Evolutionary conservation across 176 grass and related monocot species (phyloP), one percentile per base, ranked within the genome.

Genomic region (Rhynchospora pubera): DNA sequence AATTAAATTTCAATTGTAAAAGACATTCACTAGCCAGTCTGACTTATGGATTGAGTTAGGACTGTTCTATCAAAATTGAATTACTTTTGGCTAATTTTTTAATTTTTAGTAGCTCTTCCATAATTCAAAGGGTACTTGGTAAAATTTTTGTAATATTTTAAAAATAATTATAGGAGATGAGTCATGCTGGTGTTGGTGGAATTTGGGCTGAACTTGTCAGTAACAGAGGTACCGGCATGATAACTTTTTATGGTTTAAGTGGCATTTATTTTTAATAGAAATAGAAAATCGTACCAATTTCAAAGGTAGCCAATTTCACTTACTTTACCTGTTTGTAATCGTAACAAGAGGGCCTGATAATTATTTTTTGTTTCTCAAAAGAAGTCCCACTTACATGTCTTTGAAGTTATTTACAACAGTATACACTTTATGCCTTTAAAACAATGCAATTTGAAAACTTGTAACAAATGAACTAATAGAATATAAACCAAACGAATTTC

Each of bases 101-200:
- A n/a, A 48, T 66, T 82, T 11, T 22, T 23, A 8, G 39, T 77
- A 44, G 44, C 62, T 59, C 23, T 57, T 61, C 83, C 18, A 18
- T 64, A 61, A 59, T 28, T 63, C 50, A 45, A 12, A 42, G 7
- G 11, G 74, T 69, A 1, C 10, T 55, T 78, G 61, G 9, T 28
- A 59, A 74, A 56, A 86, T 16, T 34, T 34, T 16, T 63, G 57
- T 64, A 62, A 57, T 59, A 0, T 59, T 58, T 63, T 10, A 51
- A 51, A 50, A 13, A 28, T 34, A 66, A 75, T 23, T 91, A 84
- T 61, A 97, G 95, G 95, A 97, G 62, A 97, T 97, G 65, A 97
- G 94, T 66, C 95, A 97, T 87, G 95, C 95, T 81, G 95, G 95
- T 82, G 95, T 92, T 72, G 95, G 95, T 75, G 95, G 95, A 16